A percentile compares a stretch with the other conserved stretches of the same genome.
phyloP scores from a whole-genome alignment of 441 rosid species.

The Pelargonium myrrhifolium region DNA sequence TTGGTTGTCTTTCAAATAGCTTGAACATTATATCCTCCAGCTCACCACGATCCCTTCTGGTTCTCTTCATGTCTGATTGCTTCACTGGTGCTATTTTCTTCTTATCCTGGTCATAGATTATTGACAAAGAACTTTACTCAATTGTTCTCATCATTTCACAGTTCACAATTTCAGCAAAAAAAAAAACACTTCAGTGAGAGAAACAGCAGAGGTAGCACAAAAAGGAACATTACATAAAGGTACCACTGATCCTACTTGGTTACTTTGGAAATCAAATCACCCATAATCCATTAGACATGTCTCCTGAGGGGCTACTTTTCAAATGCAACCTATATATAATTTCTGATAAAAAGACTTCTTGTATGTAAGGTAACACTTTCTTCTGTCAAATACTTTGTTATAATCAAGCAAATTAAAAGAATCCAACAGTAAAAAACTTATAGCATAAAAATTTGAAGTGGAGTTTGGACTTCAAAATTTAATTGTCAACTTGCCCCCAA shows the following conservation, averaged over 20 bases:
- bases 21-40: constrained; percentile 63
- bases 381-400: neutral
- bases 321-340: neutral
- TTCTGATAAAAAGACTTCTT: no score
- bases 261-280: neutral
- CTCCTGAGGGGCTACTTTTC: neutral
- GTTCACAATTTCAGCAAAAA: neutral
- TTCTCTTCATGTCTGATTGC: constrained; percentile 47
- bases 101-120: constrained; percentile 47
- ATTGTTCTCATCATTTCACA: neutral
- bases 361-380: no score
- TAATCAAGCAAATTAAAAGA: neutral
- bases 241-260: neutral
- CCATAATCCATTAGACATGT: neutral
- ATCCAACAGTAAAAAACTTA: neutral
- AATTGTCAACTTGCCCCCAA: neutral
- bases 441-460: neutral
- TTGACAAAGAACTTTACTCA: neutral
- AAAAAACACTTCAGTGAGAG: neutral
- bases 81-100: constrained; percentile 36
- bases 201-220: neutral
- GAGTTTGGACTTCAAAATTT: neutral
- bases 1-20: constrained; percentile 59
- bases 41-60: constrained; percentile 64
- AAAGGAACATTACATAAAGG: neutral